phyloP scores from a whole-genome alignment of 2,329 filamentous ascomycete genomes.

The Ophiosphaerella herpotricha region DNA sequence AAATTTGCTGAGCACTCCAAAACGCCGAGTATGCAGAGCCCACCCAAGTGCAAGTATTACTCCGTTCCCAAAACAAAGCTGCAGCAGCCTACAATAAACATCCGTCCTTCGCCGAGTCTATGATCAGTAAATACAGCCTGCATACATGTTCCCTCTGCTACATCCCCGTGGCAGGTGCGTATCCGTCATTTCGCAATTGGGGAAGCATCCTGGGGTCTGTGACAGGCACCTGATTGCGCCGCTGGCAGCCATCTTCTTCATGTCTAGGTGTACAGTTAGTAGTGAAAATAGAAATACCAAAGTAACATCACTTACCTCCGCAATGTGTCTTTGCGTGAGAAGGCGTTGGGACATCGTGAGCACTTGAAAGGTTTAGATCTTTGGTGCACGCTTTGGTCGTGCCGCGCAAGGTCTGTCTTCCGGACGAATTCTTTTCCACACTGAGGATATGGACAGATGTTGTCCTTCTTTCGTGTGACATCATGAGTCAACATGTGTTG shows the following conservation, averaged over 20 bases:
- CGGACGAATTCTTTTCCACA: conserved; percentile 80
- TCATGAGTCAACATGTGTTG: conserved; percentile 86
- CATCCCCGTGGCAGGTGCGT: conserved; percentile 1
- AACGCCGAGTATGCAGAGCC: conserved; percentile 25
- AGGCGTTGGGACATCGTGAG: conserved; percentile 70
- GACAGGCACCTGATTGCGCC: conserved; percentile 48
- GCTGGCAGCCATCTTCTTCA: conserved; percentile 76
- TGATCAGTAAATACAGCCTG: not conserved
- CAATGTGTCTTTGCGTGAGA: conserved; percentile 83
- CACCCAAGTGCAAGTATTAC: conserved; percentile 7
- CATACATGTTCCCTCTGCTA: not conserved
- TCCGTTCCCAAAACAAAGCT: conserved; percentile 1
- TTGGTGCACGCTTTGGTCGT: conserved; percentile 69
- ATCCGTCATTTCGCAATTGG: conserved; percentile 10
- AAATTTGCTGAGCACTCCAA: conserved; percentile 6
- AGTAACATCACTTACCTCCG: conserved; percentile 62
- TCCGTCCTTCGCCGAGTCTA: not conserved
- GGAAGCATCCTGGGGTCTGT: conserved; percentile 15
- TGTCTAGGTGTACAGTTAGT: conserved; percentile 58
- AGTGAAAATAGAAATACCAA: not conserved
- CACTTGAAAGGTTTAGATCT: conserved; percentile 74
- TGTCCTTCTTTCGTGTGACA: conserved; percentile 70
- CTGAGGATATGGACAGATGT: conserved; percentile 66
- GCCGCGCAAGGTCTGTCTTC: conserved; percentile 73
- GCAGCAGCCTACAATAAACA: conserved; percentile 4